Evolutionary conservation across 2,329 filamentous ascomycete species (phyloP).

Genomic region (Bipolaris sorokiniana): DNA sequence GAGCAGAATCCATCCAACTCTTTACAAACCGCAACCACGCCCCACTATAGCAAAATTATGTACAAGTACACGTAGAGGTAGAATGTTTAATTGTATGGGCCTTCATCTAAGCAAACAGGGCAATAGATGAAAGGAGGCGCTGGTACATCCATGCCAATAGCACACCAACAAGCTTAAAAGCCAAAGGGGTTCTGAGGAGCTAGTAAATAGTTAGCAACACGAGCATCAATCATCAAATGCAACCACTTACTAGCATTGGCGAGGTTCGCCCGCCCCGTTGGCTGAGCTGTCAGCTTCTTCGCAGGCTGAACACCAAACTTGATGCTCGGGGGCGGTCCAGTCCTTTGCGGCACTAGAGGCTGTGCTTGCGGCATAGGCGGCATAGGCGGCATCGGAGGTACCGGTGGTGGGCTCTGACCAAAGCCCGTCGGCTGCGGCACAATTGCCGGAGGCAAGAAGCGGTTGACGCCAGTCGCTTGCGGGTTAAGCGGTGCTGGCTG

Average conservation of each 20-base stretch:
- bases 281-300: slow-evolving; percentile 81
- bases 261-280: slow-evolving; percentile 91
- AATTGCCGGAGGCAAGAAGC: slow-evolving; percentile 54
- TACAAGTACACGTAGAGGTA: slow-evolving; percentile 18
- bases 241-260: slow-evolving; percentile 90
- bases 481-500: slow-evolving; percentile 52
- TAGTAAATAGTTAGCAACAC: slow-evolving; percentile 50
- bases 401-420: slow-evolving; percentile 60
- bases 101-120: neutral
- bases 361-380: slow-evolving; percentile 64
- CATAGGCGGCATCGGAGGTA: slow-evolving; percentile 63
- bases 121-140: neutral
- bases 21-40: neutral
- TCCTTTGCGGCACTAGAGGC: slow-evolving; percentile 77
- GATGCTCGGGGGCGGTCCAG: slow-evolving; percentile 83
- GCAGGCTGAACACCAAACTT: slow-evolving; percentile 79
- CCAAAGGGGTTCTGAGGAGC: slow-evolving; percentile 74
- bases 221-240: neutral
- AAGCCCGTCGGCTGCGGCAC: slow-evolving; percentile 63
- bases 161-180: slow-evolving; percentile 56
- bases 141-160: neutral
- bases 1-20: neutral
- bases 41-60: slow-evolving; percentile 7
- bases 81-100: neutral
- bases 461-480: slow-evolving; percentile 63